Percentiles rank a stretch among this genome's conserved stretches.
phyloP scores from a whole-genome alignment of 192 early-diverging fungal genomes.

The Coemansia sp. region DNA sequence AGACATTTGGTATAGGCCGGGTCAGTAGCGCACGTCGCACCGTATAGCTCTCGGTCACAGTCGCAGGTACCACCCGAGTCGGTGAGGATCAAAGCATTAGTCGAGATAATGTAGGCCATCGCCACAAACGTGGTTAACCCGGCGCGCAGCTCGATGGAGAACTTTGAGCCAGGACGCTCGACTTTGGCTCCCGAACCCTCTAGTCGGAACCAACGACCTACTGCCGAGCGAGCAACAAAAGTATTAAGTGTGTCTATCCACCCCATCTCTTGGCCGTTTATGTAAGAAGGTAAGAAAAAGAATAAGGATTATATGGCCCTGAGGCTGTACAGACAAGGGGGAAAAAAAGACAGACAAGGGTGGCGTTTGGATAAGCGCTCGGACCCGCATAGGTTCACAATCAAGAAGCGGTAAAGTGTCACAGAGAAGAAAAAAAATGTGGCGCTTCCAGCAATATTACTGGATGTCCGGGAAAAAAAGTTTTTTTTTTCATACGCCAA shows the following conservation, averaged over 20 bases:
- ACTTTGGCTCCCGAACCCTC: constrained; percentile 62
- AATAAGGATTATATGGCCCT: neutral
- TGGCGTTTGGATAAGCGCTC: neutral
- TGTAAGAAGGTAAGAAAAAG: neutral
- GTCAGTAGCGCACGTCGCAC: constrained; percentile 62
- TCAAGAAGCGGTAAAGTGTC: neutral
- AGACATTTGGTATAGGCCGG: constrained; percentile 67
- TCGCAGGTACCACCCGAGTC: constrained; percentile 81
- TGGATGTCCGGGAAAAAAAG: neutral
- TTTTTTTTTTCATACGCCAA: neutral
- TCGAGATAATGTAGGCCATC: constrained; percentile 76
- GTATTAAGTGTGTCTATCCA: constrained; percentile 62
- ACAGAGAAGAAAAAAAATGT: neutral
- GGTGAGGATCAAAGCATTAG: constrained; percentile 74
- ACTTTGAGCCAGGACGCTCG: constrained; percentile 65
- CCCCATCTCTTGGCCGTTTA: constrained; percentile 30
- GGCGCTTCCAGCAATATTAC: neutral
- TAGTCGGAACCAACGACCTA: constrained; percentile 67
- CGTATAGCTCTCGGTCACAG: constrained; percentile 59
- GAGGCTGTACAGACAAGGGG: neutral
- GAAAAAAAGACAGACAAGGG: neutral
- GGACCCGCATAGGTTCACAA: neutral
- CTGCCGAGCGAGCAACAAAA: constrained; percentile 57
- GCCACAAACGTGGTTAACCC: constrained; percentile 71
- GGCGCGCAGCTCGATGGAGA: constrained; percentile 70